Conservation (phyloP, 805 yeast genomes). For the Saturnispora ahearnii region DNA sequence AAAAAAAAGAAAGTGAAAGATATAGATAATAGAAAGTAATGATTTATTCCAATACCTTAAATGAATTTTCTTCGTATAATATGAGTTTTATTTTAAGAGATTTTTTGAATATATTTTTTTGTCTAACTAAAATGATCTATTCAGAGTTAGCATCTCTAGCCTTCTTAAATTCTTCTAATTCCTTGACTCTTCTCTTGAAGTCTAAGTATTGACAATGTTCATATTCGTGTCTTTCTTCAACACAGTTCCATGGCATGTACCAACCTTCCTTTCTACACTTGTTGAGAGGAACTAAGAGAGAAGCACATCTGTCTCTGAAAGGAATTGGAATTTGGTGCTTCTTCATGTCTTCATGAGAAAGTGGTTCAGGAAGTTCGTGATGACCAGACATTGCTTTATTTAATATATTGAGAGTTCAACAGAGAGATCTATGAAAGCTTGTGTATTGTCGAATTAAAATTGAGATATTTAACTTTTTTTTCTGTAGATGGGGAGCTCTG, state of each 20-base stretch:
- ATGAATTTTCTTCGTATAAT: too few species aligned
- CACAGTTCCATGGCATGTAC: conserved; percentile 64
- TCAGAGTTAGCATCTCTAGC: conserved; percentile 19
- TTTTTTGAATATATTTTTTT: not conserved
- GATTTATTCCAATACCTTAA: too few species aligned
- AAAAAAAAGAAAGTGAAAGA: not conserved
- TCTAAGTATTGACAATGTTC: conserved; percentile 81
- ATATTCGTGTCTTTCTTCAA: conserved; percentile 70
- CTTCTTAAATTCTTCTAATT: conserved; percentile 49
- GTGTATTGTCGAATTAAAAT: not conserved
- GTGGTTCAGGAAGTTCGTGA: conserved; percentile 40
- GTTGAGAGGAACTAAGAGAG: conserved; percentile 49
- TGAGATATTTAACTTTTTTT: not conserved
- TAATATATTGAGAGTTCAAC: too few species aligned
- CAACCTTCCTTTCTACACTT: conserved; percentile 50
- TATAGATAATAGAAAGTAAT: too few species aligned
- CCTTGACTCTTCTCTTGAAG: conserved; percentile 70
- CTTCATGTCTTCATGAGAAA: conserved; percentile 78
- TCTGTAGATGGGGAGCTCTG: not conserved
- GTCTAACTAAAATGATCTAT: not conserved
- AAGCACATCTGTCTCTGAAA: conserved; percentile 80
- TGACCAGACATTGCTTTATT: conserved; percentile 20
- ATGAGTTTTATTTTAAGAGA: too few species aligned
- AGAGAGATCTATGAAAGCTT: not conserved
- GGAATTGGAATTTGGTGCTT: conserved; percentile 66